Evolutionary conservation across 1,139 yeast species (phyloP).

Genomic region (Sporopachydermia cereana): DNA sequence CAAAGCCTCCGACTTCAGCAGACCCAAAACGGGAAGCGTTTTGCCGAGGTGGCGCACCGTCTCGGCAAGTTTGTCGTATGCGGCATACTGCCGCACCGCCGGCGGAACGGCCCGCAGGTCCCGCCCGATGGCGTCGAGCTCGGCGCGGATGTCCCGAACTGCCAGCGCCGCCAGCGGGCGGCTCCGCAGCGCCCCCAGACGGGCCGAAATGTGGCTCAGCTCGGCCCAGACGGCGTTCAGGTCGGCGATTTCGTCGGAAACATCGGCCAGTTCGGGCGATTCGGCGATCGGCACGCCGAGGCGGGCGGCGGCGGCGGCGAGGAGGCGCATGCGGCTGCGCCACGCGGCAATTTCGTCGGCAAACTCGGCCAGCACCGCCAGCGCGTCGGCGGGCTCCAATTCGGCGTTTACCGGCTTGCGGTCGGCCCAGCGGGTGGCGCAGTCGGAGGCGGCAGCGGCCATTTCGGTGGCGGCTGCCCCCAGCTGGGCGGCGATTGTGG

Average conservation of each 20-base stretch:
- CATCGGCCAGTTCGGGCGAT: slow-evolving; percentile 22
- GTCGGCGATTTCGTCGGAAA: slow-evolving; percentile 43
- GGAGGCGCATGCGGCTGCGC: slow-evolving; percentile 16
- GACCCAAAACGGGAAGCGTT: slow-evolving; percentile 31
- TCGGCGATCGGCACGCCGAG: slow-evolving; percentile 30
- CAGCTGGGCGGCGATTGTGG: neutral
- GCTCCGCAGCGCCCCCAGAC: slow-evolving; percentile 33
- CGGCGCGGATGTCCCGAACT: slow-evolving; percentile 35
- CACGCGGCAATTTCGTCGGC: slow-evolving; percentile 15
- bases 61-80: slow-evolving; percentile 49
- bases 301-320: slow-evolving; percentile 32
- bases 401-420: slow-evolving; percentile 39
- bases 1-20: slow-evolving; percentile 46
- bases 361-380: slow-evolving; percentile 33
- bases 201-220: slow-evolving; percentile 43
- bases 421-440: slow-evolving; percentile 32
- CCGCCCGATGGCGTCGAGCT: slow-evolving; percentile 40
- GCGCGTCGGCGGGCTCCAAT: slow-evolving; percentile 39
- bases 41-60: slow-evolving; percentile 32
- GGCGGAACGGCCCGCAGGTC: slow-evolving; percentile 44
- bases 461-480: neutral
- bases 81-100: slow-evolving; percentile 54
- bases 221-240: slow-evolving; percentile 57
- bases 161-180: slow-evolving; percentile 42
- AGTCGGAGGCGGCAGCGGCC: neutral